Base-by-base conservation (phyloP, 148 eudicot genomes). In the Cornus florida region DNA sequence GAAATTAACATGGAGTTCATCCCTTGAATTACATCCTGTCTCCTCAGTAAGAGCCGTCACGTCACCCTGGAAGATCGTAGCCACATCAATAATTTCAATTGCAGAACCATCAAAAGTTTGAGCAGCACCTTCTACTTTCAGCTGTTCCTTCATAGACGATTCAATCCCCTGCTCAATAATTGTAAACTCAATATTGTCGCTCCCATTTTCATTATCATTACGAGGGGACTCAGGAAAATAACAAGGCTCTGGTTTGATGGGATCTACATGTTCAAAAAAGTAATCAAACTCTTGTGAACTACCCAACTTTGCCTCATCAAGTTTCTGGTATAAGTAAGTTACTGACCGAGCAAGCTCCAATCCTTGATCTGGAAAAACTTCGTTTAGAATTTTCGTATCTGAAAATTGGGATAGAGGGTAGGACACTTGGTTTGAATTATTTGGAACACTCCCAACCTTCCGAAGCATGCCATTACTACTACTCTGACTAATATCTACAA, bases 11-110 rank as follows among this genome's bases (percentile, higher is more conserved):
- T 32, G 39, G 23, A 16, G 35, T 68, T 80, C 73, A 69, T 71
- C 76, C 60, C 74, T 71, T 41, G 73, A 72, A 67, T 65, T 72
- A 39, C 50, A 72, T 62, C 23, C 74, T 16, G 22, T 35, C 23
- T 69, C 43, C 71, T 85, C 88, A 69, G 77, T 80, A 75, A 76
- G 67, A n/a, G 20, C 67, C 11, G 76, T 57, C 62, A 68, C 86
- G 41, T 86, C 89, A 74, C 79, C 92, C 77, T 84, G 56, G 69
- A 91, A 89, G 70, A 91, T 84, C 66, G 91, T 88, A 39, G 84
- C 77, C 65, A 86, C 86, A 86, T 91, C 87, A 77, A 89, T 82
- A 69, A 79, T 83, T 82, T 91, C 92, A 41, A 86, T 71, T 28
- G 59, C 39, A 80, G 88, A 83, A 73, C 16, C 56, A 73, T 86